phyloP scores from a whole-genome alignment of 1,284 basidiomycete genomes.

The Austroboletus novae-zelandiae region DNA sequence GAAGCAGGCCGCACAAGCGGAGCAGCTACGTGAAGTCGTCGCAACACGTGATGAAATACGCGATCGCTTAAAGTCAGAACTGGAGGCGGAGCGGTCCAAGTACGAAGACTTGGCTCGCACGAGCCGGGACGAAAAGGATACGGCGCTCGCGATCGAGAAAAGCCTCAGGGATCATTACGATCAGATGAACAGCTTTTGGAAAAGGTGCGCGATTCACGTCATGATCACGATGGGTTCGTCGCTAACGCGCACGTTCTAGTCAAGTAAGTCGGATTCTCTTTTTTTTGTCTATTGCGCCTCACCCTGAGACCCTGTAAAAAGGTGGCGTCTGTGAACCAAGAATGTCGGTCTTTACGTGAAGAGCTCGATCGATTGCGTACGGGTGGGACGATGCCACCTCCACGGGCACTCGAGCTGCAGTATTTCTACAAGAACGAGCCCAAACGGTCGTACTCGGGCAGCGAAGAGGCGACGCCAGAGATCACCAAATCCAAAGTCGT shows the following conservation, averaged over 20 bases:
- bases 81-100: constrained; percentile 23
- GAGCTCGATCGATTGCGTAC: constrained; percentile 23
- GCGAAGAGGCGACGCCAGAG: constrained; percentile 22
- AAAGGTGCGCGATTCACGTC: constrained; percentile 29
- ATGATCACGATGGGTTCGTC: constrained; percentile 3
- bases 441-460: constrained; percentile 21
- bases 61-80: constrained; percentile 28
- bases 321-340: constrained; percentile 34
- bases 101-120: constrained; percentile 27
- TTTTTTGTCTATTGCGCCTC: not conserved
- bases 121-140: constrained; percentile 37
- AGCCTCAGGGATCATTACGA: constrained; percentile 37
- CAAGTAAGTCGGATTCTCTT: constrained; percentile 35
- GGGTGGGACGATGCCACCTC: constrained; percentile 10
- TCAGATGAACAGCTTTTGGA: constrained; percentile 37
- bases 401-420: constrained; percentile 31
- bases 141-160: constrained; percentile 34
- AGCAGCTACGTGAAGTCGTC: constrained; percentile 25
- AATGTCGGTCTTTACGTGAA: constrained; percentile 33
- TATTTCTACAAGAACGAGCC: constrained; percentile 30
- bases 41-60: constrained; percentile 31
- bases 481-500: constrained; percentile 24
- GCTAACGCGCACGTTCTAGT: constrained; percentile 26
- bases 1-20: constrained; percentile 26
- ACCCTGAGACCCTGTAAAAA: constrained; percentile 18